Evolutionary conservation across 2,329 filamentous ascomycete species (phyloP).

Genomic region (Tolypocladium ovalisporum): DNA sequence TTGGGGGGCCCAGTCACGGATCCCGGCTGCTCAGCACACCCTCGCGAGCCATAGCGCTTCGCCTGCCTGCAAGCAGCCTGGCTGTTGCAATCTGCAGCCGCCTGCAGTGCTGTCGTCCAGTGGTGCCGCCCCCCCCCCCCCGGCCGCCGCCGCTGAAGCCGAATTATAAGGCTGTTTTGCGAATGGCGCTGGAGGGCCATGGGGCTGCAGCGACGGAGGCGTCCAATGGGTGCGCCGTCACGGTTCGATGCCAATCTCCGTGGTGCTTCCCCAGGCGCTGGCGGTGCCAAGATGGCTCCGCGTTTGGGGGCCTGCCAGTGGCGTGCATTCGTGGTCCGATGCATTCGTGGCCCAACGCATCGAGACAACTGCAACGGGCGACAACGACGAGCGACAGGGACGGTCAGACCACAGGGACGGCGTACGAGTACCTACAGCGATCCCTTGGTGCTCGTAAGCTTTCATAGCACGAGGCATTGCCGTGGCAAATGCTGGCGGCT

Average conservation of each 20-base stretch:
- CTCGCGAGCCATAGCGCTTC: not conserved
- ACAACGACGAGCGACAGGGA: not conserved
- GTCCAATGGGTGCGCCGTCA: constrained; percentile 6
- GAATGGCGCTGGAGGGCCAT: not conserved
- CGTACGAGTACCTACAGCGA: no score
- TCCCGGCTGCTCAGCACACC: constrained; percentile 3
- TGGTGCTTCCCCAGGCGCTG: not conserved
- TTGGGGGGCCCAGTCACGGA: constrained; percentile 7
- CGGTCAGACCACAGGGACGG: not conserved
- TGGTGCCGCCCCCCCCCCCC: not conserved
- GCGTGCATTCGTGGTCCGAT: not conserved
- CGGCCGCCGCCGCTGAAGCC: constrained; percentile 2
- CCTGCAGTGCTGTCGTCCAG: not conserved
- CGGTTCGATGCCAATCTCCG: not conserved
- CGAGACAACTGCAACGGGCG: not conserved
- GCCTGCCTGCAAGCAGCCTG: constrained; percentile 6
- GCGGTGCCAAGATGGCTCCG: not conserved
- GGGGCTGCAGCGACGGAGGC: constrained; percentile 5
- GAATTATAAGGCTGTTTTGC: constrained; percentile 9
- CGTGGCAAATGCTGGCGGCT: not conserved
- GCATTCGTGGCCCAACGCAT: not conserved
- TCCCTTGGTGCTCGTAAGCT: no score
- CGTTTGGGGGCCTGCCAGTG: not conserved
- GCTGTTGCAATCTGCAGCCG: constrained; percentile 2
- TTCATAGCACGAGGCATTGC: not conserved